Evolutionary conservation across 1,139 yeast species (phyloP), one percentile per base, ranked within the genome.

Genomic region (Protomyces gravidus): DNA sequence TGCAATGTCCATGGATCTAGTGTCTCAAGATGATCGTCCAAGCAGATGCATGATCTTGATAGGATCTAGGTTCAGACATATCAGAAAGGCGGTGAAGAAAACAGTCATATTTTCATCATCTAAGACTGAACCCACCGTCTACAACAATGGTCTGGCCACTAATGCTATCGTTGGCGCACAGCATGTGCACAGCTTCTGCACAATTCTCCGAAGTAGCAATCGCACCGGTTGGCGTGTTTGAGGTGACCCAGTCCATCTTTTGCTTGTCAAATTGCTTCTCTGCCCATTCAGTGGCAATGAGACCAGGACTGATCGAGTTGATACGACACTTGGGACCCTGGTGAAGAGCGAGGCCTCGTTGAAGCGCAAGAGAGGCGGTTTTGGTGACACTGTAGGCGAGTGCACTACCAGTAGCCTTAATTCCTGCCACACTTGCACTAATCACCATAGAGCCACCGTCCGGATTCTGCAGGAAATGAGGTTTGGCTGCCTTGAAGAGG

Each of bases 261-360:
- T 70, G 74, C 30, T 67, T 62, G 5, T 74, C 73, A 60, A 74
- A 75, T 23, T 42, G 50, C 59, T 68, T 64, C 59, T 66, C 64
- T 4, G 76, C 76, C 78, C 78, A 75, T 36, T 75, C 78, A 3
- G 78, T 75, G 57, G 72, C 65, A 51, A 75, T 66, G 45, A 75
- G 66, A 1, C 78, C 78, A 0, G 78, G 78, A 57, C 76, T 72
- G 27, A 75, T 71, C 5, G 75, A 74, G 64, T 75, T 76, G 55
- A 73, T 68, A 30, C 77, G 65, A 40, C 71, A 65, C 57, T 71
- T 69, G 2, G 77, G 74, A 1, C 76, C 77, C 59, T 40, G 47
- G n/a, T 60, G 62, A 11, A 50, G 58, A 47, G 66, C 67, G 50
- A 75, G 67, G 63, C 75, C 68, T 59, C 71, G 67, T 45, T 71